phyloP scores from a whole-genome alignment of 495 filamentous ascomycete genomes.

The Delitschia confertaspora region DNA sequence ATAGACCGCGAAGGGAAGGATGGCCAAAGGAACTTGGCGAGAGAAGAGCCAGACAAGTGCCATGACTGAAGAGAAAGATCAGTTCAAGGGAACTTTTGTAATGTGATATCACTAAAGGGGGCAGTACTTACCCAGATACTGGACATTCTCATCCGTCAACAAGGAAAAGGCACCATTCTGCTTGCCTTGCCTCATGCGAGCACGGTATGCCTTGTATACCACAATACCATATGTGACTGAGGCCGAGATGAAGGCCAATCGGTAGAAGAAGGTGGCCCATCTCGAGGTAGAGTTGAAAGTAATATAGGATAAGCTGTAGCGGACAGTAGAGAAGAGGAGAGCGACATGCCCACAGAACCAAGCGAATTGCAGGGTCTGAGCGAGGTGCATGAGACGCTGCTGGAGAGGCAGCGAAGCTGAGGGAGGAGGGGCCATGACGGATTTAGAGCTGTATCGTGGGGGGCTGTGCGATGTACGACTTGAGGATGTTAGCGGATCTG shows the following conservation, averaged over 20 bases:
- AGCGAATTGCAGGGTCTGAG: slow-evolving; percentile 75
- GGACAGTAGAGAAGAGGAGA: slow-evolving; percentile 69
- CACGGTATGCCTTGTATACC: slow-evolving; percentile 95
- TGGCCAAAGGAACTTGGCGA: slow-evolving; percentile 77
- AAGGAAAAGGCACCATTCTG: slow-evolving; percentile 51
- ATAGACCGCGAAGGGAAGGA: slow-evolving; percentile 93
- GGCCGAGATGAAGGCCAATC: slow-evolving; percentile 77
- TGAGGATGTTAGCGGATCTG: slow-evolving; percentile 9
- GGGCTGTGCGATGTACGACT: slow-evolving; percentile 5
- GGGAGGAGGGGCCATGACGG: slow-evolving; percentile 70
- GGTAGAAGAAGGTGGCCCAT: slow-evolving; percentile 73
- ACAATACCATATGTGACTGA: slow-evolving; percentile 94
- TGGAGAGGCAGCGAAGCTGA: slow-evolving; percentile 57
- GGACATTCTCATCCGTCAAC: slow-evolving; percentile 86
- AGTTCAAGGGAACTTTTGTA: no score
- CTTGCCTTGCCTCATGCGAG: slow-evolving; percentile 53
- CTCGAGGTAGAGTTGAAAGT: slow-evolving; percentile 69
- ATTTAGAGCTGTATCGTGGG: slow-evolving; percentile 9
- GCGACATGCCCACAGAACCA: slow-evolving; percentile 92
- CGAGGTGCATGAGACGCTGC: slow-evolving; percentile 66
- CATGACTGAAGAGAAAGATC: slow-evolving; percentile 54
- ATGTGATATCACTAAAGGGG: slow-evolving; percentile 1
- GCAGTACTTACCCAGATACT: slow-evolving; percentile 74
- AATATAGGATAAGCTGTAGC: slow-evolving; percentile 74
- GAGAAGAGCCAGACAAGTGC: slow-evolving; percentile 91